Evolutionary conservation across 805 yeast genomes (phyloP), one percentile per base, ranked within the genome.

Genomic region (Nadsonia fulvescens): DNA sequence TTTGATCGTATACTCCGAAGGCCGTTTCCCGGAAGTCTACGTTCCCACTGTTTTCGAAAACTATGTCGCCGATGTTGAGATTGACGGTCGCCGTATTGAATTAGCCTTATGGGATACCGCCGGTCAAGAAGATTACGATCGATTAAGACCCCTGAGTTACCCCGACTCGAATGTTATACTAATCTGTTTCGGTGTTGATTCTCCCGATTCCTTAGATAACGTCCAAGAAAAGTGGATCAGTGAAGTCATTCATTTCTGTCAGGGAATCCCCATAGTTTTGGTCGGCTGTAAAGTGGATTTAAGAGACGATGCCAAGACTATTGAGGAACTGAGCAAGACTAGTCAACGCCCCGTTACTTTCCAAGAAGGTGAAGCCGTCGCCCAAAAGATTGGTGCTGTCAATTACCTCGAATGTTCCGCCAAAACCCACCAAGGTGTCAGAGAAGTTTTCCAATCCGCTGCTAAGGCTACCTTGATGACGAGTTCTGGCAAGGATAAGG

Each of bases 81-180:
- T 75, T 32, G 86, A 76, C 43, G 91, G 92, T 26, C 76, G 86
- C 54, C 68, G 77, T 49, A 95, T 86, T 32, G 93, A 83, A 51
- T 61, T 82, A 53, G 93, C 93, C 5, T 61, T 82, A 39, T 82
- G 94, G 94, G 94, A 82, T 81, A 82, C 94, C 40, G 93, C 95
- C 30, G 95, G 95, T 38, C 95, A 82, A 66, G 95, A 82, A 62
- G 95, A 83, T 60, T 82, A 82, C 50, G 93, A 81, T 54, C 76
- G 93, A 54, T 61, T 79, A 42, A 74, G 93, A 56, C 93, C 93
- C 22, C 60, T 79, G 37, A 73, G 86, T 8, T 82, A 82, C 54
- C 93, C 93, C 35, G 93, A 82, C 51, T 75, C 93, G 20, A 77
- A 79, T 49, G 94, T 82, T 36, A 76, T 82, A 33, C 63, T 82